These are phyloP conservation scores for Raffaelea ambrosiae DNA, from an alignment of 2,329 filamentous ascomycete genomes.

Conservation along the genomic window DNA sequence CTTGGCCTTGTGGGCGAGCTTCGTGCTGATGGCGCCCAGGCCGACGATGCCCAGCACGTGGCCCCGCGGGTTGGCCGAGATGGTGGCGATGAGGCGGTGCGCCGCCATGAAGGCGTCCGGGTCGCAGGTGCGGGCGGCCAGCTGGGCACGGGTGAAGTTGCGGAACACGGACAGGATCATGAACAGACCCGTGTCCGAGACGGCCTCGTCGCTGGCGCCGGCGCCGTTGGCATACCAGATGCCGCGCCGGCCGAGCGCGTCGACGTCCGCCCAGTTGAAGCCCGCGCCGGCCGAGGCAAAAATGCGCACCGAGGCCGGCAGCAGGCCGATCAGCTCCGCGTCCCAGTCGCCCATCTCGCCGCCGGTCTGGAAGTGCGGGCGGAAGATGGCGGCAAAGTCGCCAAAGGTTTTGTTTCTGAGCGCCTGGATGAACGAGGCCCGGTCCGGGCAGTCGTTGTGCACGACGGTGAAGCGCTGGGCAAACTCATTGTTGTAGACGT, in stretches of 20 bases:
- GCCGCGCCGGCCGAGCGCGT: slow-evolving; percentile 25
- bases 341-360: slow-evolving; percentile 15
- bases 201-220: slow-evolving; percentile 31
- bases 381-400: slow-evolving; percentile 6
- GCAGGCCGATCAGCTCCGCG: slow-evolving; percentile 11
- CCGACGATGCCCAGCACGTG: slow-evolving; percentile 49
- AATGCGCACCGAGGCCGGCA: slow-evolving; percentile 45
- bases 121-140: slow-evolving; percentile 34
- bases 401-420: neutral
- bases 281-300: slow-evolving; percentile 54
- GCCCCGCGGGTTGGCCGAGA: slow-evolving; percentile 33
- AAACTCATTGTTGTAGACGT: neutral
- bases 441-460: neutral
- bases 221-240: slow-evolving; percentile 37
- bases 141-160: slow-evolving; percentile 37
- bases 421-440: slow-evolving; percentile 1
- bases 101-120: slow-evolving; percentile 7
- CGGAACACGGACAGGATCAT: slow-evolving; percentile 39
- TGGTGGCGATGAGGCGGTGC: slow-evolving; percentile 16
- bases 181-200: slow-evolving; percentile 32
- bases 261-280: slow-evolving; percentile 54
- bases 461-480: neutral
- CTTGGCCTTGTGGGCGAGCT: slow-evolving; percentile 44
- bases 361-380: slow-evolving; percentile 10
- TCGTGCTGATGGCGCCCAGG: slow-evolving; percentile 43